Evolutionary conservation across 1,284 basidiomycete species (phyloP).

Genomic region (Tilletia caries): DNA sequence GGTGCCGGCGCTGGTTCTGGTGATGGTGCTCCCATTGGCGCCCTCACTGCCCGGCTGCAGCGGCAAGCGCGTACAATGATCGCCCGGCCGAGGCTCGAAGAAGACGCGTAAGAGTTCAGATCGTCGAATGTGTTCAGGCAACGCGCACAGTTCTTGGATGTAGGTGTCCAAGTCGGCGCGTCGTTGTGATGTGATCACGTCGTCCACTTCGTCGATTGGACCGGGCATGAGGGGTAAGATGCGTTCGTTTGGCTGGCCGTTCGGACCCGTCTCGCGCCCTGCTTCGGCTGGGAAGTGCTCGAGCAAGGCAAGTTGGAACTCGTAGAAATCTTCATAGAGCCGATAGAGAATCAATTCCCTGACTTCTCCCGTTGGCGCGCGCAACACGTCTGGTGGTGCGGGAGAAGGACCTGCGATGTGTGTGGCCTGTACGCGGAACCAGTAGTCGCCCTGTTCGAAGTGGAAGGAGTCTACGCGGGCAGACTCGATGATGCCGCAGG

Average conservation of each 20-base stretch:
- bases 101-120: slow-evolving; percentile 78
- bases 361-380: slow-evolving; percentile 39
- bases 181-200: slow-evolving; percentile 76
- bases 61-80: slow-evolving; percentile 56
- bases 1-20: too few species aligned
- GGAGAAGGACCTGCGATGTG: slow-evolving; percentile 57
- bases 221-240: slow-evolving; percentile 95
- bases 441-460: slow-evolving; percentile 90
- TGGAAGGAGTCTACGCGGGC: slow-evolving; percentile 96
- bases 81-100: slow-evolving; percentile 80
- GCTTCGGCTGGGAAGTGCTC: slow-evolving; percentile 84
- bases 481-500: slow-evolving; percentile 71
- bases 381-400: slow-evolving; percentile 29
- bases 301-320: slow-evolving; percentile 87
- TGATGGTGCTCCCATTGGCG: too few species aligned
- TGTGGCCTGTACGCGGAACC: slow-evolving; percentile 88
- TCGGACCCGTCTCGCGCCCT: slow-evolving; percentile 39
- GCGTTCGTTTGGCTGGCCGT: slow-evolving; percentile 60
- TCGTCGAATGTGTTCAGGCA: slow-evolving; percentile 76
- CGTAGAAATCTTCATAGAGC: slow-evolving; percentile 96
- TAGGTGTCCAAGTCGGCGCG: slow-evolving; percentile 84
- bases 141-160: slow-evolving; percentile 70
- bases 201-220: slow-evolving; percentile 75
- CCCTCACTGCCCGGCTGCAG: background rate
- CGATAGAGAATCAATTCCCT: slow-evolving; percentile 86